Percentiles rank a stretch among this genome's conserved stretches.
Conservation (phyloP, 805 yeast species). For the Ogataea saltuana region DNA sequence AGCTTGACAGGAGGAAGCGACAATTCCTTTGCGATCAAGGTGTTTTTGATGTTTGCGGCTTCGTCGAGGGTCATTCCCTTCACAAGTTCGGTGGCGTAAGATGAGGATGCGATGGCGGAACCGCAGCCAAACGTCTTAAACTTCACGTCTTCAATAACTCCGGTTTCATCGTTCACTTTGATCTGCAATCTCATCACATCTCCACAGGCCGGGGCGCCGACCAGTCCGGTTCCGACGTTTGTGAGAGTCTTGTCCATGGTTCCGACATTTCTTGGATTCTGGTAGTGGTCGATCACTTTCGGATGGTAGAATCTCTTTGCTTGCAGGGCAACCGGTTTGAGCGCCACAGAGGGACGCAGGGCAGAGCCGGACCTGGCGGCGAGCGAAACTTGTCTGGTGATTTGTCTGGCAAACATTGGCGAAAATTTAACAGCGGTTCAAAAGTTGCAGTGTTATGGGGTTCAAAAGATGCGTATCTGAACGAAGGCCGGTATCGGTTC, state of each 20-base stretch:
- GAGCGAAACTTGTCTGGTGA: constrained; percentile 16
- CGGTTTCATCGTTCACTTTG: constrained; percentile 86
- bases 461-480: neutral
- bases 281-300: constrained; percentile 93
- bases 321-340: constrained; percentile 1
- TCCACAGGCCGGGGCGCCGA: constrained; percentile 99
- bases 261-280: constrained; percentile 96
- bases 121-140: constrained; percentile 99
- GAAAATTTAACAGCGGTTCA: neutral
- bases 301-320: constrained; percentile 62
- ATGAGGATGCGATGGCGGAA: constrained; percentile 93
- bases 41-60: constrained; percentile 89
- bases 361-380: neutral
- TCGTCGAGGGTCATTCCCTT: constrained; percentile 94
- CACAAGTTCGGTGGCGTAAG: constrained; percentile 92
- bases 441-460: no score
- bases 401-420: constrained; percentile 24
- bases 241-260: constrained; percentile 73
- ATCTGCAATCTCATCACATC: constrained; percentile 98
- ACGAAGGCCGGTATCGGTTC: neutral
- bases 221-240: constrained; percentile 94
- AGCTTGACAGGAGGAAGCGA: constrained; percentile 95
- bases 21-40: constrained; percentile 91
- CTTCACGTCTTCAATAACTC: constrained; percentile 90
- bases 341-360: neutral